Base-by-base conservation (phyloP, 75 land plant species). In the Chamaecyparis obtusa region DNA sequence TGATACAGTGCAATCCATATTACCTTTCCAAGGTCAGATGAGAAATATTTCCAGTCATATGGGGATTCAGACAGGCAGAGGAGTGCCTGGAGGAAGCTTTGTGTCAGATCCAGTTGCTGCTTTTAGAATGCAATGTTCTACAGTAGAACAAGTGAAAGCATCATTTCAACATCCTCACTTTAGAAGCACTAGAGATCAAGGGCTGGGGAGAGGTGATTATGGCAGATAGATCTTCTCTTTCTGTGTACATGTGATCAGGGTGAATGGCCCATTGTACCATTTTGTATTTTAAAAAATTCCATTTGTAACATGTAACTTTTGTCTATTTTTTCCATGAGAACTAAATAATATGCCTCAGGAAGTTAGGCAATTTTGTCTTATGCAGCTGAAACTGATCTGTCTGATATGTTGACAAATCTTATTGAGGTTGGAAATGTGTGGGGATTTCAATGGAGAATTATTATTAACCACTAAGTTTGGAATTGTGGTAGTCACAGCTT, bases 1-100 rank as follows among this genome's bases (percentile, higher is more conserved):
- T 76, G 79, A 76, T 37, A 76, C 79, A 37, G 79, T 76, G 79
- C 79, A 76, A 76, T 76, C 79, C 8, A 76, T 76, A 5, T 76
- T 76, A 33, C 41, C 79, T 76, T 76, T 76, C 39, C 39, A 37
- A 76, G 11, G 41, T 76, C 79, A 76, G 21, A 37, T 37, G 41
- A 37, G 79, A 76, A 76, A 76, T 76, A 37, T 11, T 37, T 76
- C 19, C 19, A 17, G 33, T 37, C 41, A 36, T 37, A 76, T 19
- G 39, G 79, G 43, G 17, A 33, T 35, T 76, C 79, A 76, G 43
- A 15, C 39, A 37, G 79, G 43, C 33, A 15, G 43, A 75, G 78
- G 16, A 36, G 35, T 76, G 43, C 43, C 79, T 37, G 39, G 79
- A 76, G 79, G 79, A 76, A 36, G 41, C 8, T 17, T 57, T 57